phyloP scores from a whole-genome alignment of 2,329 filamentous ascomycete genomes.

The Colletotrichum navitas region DNA sequence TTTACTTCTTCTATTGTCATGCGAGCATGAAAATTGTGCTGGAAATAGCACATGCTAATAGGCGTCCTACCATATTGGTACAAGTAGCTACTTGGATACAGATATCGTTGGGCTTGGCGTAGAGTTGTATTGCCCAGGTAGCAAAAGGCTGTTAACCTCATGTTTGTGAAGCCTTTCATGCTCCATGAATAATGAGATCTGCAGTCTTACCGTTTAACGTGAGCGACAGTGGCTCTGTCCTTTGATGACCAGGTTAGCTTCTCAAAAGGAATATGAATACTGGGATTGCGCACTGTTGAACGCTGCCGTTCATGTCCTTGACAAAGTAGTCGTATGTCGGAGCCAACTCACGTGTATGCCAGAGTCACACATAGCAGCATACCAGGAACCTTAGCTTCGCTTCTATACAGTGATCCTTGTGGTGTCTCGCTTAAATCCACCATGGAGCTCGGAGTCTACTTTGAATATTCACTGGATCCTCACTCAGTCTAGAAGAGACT shows the following conservation, averaged over 20 bases:
- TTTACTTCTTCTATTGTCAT: neutral
- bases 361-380: neutral
- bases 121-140: too few relatives aligned
- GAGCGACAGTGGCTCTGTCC: neutral
- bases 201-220: neutral
- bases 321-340: neutral
- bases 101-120: neutral
- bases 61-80: neutral
- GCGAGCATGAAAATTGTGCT: neutral
- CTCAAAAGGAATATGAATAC: neutral
- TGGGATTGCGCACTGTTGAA: neutral
- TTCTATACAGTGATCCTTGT: neutral
- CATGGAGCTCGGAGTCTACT: neutral
- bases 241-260: neutral
- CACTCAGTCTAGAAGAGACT: neutral
- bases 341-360: neutral
- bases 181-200: neutral
- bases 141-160: too few relatives aligned
- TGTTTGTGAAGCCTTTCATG: neutral
- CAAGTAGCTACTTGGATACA: neutral
- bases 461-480: neutral
- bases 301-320: neutral
- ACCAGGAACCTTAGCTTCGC: neutral
- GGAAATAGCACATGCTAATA: neutral
- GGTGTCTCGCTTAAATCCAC: too few relatives aligned